Conservation (phyloP, 345 rosid species). For the Populus davidiana region DNA sequence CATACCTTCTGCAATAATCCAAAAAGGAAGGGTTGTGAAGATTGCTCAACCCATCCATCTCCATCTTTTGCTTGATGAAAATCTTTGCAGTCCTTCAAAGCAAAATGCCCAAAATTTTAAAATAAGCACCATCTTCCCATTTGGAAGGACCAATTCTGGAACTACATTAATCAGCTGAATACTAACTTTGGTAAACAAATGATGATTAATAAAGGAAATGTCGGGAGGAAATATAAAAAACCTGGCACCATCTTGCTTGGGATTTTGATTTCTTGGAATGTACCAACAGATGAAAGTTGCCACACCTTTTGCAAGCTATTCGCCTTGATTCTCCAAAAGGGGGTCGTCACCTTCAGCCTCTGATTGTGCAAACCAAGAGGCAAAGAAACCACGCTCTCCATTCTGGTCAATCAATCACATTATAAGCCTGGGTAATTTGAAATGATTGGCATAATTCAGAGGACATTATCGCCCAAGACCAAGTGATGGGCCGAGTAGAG, state of each 20-base stretch:
- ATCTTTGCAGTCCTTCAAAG: conserved; percentile 81
- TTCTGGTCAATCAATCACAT: conserved; percentile 36
- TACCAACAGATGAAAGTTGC: conserved; percentile 73
- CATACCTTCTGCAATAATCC: conserved; percentile 86
- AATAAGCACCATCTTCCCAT: conserved; percentile 9
- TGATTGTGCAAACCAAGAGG: conserved; percentile 56
- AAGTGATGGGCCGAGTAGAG: not conserved
- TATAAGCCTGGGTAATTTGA: conserved; percentile 21
- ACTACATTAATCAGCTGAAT: not conserved
- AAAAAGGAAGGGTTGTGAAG: conserved; percentile 69
- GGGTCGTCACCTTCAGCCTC: conserved; percentile 59
- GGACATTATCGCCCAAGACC: not conserved
- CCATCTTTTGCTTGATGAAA: conserved; percentile 97
- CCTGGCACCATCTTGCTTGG: conserved; percentile 99
- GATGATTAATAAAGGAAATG: not conserved
- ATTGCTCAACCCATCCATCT: conserved; percentile 99
- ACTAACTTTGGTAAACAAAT: not conserved
- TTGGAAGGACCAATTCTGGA: conserved; percentile 12
- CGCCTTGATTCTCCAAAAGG: conserved; percentile 69
- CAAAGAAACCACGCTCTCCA: conserved; percentile 56
- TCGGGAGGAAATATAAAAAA: conserved; percentile 28
- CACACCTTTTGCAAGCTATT: conserved; percentile 86
- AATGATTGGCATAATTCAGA: not conserved
- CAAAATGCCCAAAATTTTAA: conserved; percentile 14
- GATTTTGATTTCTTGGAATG: conserved; percentile 72